These are phyloP conservation scores for Prunus yedoensis DNA, from an alignment of 331 rosid genomes.

Conservation along the genomic window DNA sequence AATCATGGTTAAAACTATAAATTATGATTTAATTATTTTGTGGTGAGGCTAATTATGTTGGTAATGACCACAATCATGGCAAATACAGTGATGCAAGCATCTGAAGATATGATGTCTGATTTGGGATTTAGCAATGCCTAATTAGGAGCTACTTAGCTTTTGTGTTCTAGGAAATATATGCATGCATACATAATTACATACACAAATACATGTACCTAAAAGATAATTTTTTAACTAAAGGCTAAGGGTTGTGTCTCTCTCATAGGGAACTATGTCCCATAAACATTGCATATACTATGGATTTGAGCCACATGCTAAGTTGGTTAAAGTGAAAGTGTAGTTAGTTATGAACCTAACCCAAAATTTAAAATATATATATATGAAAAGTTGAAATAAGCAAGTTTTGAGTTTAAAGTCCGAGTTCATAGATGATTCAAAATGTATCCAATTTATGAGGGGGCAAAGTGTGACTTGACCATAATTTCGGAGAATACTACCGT, in stretches of 20 bases:
- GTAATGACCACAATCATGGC: conserved; percentile 13
- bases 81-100: conserved; percentile 18
- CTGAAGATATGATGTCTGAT: conserved; percentile 1
- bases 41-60: not conserved
- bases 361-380: too few relatives aligned
- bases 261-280: conserved; percentile 5
- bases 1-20: not conserved
- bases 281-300: conserved; percentile 9
- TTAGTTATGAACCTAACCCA: not conserved
- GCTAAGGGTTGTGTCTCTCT: not conserved
- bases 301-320: conserved; percentile 17
- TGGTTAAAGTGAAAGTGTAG: not conserved
- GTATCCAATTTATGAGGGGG: fast-evolving
- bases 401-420: too few relatives aligned
- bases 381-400: too few relatives aligned
- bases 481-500: fast-evolving
- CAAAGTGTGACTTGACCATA: too few relatives aligned
- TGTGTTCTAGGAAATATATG: too few relatives aligned
- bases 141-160: not conserved
- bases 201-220: not conserved
- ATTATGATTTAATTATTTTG: not conserved
- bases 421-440: too few relatives aligned
- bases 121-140: not conserved
- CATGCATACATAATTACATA: too few relatives aligned
- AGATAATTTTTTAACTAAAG: not conserved